These are phyloP conservation scores for Salix udensis DNA, from an alignment of 345 rosid genomes.

Conservation along the genomic window DNA sequence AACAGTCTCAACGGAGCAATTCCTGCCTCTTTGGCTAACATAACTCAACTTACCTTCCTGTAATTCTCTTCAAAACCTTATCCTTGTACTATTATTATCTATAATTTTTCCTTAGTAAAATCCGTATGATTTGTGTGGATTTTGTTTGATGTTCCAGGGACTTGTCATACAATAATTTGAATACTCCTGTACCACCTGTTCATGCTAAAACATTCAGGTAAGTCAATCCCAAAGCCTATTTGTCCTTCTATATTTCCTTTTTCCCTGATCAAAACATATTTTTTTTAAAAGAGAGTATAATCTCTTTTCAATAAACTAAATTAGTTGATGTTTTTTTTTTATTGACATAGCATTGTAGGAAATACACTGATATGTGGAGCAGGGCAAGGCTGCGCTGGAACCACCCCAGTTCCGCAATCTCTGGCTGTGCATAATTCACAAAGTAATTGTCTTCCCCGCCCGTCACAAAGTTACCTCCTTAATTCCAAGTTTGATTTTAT, in stretches of 20 bases:
- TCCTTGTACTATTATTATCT: not conserved
- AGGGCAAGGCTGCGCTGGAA: constrained; percentile 61
- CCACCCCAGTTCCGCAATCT: constrained; percentile 46
- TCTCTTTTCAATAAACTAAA: not conserved
- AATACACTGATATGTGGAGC: constrained; percentile 76
- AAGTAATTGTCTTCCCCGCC: constrained; percentile 37
- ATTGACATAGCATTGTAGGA: constrained; percentile 61
- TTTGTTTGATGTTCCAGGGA: constrained; percentile 26
- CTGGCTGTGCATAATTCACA: constrained; percentile 44
- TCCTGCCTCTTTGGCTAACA: constrained; percentile 67
- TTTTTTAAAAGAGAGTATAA: not conserved
- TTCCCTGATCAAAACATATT: constrained; percentile 6
- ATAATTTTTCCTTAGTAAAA: not conserved
- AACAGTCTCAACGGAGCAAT: constrained; percentile 69
- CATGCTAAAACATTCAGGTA: constrained; percentile 43
- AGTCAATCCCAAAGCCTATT: constrained; percentile 27
- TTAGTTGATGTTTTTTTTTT: not conserved
- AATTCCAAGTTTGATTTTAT: constrained; percentile 12
- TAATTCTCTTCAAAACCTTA: constrained; percentile 33
- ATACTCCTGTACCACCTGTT: constrained; percentile 34
- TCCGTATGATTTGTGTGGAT: not conserved
- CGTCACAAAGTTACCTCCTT: not conserved
- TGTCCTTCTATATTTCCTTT: constrained; percentile 5
- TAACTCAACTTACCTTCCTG: constrained; percentile 80
- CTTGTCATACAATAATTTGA: constrained; percentile 41